Evolutionary conservation across 108 stramenopile genomes (phyloP), one percentile per base, ranked within the genome.

Genomic region (Aurantiochytrium sp.): DNA sequence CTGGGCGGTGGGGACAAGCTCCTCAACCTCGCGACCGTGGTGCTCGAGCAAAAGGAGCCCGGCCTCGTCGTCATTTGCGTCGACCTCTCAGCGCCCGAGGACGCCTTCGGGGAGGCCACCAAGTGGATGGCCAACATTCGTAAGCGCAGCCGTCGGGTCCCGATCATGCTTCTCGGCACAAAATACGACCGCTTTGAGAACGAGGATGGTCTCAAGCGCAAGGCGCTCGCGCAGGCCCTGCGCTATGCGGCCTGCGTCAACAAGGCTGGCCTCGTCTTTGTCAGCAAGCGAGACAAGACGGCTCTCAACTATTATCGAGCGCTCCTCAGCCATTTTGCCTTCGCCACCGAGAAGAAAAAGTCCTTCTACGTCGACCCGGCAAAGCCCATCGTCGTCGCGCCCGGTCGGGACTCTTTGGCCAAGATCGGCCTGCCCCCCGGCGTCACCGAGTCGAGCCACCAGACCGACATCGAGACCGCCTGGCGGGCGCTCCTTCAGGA

Each of bases 1-100:
- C 91, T 92, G 6, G 92, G 91, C 3, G 92, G 92, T 10, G 92
- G 90, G 19, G 87, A 87, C 22, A 88, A 91, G 52, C 68, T 87
- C 39, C 89, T 86, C 45, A 90, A 90, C 21, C 90, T 91, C 32
- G 89, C 89, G 21, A 15, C 55, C 34, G 89, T 91, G 37, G 89
- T 90, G 30, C 87, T 91, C 5, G 42, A 37, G 73, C 39, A 48
- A 24, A 41, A 81, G 39, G n/a, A 27, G 42, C 42, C 73, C 1
- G 59, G 59, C 0, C 59, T 65, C 3, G 73, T 81, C 45, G 73
- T 81, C 27, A 24, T 81, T 24, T 48, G 42, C 32, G 73, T 81
- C 6, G 73, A 81, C 73, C 30, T 81, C 1, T 81, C 73, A 12
- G 45, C 39, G 8, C 73, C 73, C 24, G 42, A 81, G 12, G 73